Percentiles rank a stretch among this genome's conserved stretches.
These are phyloP conservation scores for Physaria fendleri DNA, from an alignment of 345 rosid species.

Conservation along the genomic window DNA sequence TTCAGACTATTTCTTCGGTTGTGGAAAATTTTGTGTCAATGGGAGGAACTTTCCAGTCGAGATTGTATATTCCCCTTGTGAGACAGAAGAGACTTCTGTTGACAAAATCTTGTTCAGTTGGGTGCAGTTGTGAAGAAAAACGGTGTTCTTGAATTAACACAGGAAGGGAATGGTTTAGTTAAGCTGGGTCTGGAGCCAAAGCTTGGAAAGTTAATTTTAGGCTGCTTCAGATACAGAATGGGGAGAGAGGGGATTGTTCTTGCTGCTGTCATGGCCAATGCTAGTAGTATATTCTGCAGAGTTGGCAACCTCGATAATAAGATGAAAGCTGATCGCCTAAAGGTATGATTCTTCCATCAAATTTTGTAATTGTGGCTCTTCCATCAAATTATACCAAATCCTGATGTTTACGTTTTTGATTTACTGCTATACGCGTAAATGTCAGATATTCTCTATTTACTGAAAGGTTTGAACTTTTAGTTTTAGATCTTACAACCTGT, in stretches of 20 bases:
- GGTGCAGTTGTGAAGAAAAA: conserved; percentile 53
- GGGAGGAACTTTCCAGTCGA: conserved; percentile 87
- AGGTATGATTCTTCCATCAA: conserved; percentile 27
- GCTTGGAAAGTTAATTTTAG: conserved; percentile 71
- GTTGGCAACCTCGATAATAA: conserved; percentile 66
- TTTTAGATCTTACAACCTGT: neutral
- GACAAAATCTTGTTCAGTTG: conserved; percentile 63
- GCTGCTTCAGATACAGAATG: conserved; percentile 47
- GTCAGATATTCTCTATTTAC: neutral
- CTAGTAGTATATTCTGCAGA: conserved; percentile 86
- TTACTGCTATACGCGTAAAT: neutral
- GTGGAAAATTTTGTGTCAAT: conserved; percentile 42
- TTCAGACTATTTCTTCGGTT: conserved; percentile 66
- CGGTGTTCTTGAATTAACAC: conserved; percentile 51
- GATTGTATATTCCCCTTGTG: conserved; percentile 51
- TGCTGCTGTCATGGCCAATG: conserved; percentile 86
- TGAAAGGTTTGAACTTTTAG: neutral
- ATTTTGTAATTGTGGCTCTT: neutral
- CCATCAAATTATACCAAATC: neutral
- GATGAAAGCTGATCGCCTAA: conserved; percentile 67
- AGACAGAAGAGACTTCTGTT: conserved; percentile 31
- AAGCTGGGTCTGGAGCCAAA: conserved; percentile 89
- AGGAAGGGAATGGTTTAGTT: conserved; percentile 53
- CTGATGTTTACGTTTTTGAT: neutral
- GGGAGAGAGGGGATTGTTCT: conserved; percentile 83